A percentile compares a stretch with the other conserved stretches of the same genome.
Evolutionary conservation across 2,329 filamentous ascomycete species (phyloP).

Genomic region (Fusarium buxicola): DNA sequence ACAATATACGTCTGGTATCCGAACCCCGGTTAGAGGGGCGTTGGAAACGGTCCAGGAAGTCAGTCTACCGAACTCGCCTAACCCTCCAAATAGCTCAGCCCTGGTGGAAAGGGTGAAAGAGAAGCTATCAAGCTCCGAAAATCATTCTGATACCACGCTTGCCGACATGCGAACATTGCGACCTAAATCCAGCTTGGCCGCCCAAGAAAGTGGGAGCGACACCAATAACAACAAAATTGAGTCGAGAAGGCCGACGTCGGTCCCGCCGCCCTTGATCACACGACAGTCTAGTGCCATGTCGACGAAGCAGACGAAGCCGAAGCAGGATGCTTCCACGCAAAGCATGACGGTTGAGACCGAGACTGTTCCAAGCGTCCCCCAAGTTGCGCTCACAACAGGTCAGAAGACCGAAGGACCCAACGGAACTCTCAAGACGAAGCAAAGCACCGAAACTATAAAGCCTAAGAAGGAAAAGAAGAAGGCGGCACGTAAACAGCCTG

Average conservation of each 20-base stretch:
- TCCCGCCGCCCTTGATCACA: constrained; percentile 66
- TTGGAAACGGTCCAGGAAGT: constrained; percentile 94
- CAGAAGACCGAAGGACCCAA: constrained; percentile 72
- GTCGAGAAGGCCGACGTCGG: constrained; percentile 56
- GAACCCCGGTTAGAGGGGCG: constrained; percentile 70
- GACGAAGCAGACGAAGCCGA: constrained; percentile 75
- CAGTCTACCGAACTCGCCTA: constrained; percentile 79
- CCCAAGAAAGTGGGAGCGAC: constrained; percentile 74
- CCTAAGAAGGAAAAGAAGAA: constrained; percentile 95
- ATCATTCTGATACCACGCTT: constrained; percentile 56
- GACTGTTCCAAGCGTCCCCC: constrained; percentile 90
- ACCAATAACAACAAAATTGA: constrained; percentile 64
- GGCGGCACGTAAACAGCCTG: constrained; percentile 77
- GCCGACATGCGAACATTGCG: constrained; percentile 57
- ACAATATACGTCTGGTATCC: constrained; percentile 62
- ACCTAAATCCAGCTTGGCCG: constrained; percentile 59
- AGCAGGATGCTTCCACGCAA: constrained; percentile 80
- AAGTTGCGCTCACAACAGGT: constrained; percentile 77
- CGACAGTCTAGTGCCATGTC: constrained; percentile 74
- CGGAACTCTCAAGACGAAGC: constrained; percentile 84
- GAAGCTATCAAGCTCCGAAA: constrained; percentile 57
- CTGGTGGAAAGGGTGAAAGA: constrained; percentile 64
- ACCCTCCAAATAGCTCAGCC: constrained; percentile 57
- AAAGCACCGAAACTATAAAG: constrained; percentile 94
- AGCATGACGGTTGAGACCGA: constrained; percentile 99